phyloP scores from a whole-genome alignment of 2,329 filamentous ascomycete genomes.

The Aureobasidium sp. region DNA sequence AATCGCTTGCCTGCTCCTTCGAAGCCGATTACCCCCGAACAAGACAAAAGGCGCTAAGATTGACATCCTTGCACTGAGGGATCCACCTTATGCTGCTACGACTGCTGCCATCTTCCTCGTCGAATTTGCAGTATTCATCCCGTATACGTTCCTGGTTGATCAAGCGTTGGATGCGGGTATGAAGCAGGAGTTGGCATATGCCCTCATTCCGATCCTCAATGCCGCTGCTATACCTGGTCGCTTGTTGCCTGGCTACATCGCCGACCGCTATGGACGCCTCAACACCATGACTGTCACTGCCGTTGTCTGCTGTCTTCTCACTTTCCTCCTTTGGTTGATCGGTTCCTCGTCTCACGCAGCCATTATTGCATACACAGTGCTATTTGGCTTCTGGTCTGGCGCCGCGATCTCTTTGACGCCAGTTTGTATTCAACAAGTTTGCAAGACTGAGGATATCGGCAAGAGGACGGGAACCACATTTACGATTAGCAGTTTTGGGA shows the following conservation, averaged over 20 bases:
- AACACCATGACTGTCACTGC: slow-evolving; percentile 26
- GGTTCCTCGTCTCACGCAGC: slow-evolving; percentile 17
- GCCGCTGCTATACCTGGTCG: slow-evolving; percentile 26
- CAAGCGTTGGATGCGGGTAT: slow-evolving; percentile 27
- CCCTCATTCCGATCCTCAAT: slow-evolving; percentile 30
- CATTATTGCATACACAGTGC: slow-evolving; percentile 23
- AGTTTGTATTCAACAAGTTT: slow-evolving; percentile 29
- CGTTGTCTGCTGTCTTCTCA: slow-evolving; percentile 21
- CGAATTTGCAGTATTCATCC: slow-evolving; percentile 33
- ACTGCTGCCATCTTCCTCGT: slow-evolving; percentile 30
- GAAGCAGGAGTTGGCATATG: slow-evolving; percentile 23
- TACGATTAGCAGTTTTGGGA: slow-evolving; percentile 55
- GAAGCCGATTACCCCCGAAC: slow-evolving; percentile 34
- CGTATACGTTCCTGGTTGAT: slow-evolving; percentile 30
- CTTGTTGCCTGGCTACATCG: slow-evolving; percentile 27
- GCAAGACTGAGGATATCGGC: slow-evolving; percentile 37
- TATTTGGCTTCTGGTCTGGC: slow-evolving; percentile 27
- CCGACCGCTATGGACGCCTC: slow-evolving; percentile 30
- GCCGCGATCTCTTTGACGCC: slow-evolving; percentile 28
- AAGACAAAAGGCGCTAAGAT: background rate
- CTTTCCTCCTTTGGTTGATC: slow-evolving; percentile 23
- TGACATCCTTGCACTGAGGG: background rate
- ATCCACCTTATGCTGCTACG: slow-evolving; percentile 17
- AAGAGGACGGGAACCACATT: slow-evolving; percentile 60
- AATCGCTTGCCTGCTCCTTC: slow-evolving; percentile 34